phyloP scores from a whole-genome alignment of 768 basidiomycete species.

The Suillus placidus region DNA sequence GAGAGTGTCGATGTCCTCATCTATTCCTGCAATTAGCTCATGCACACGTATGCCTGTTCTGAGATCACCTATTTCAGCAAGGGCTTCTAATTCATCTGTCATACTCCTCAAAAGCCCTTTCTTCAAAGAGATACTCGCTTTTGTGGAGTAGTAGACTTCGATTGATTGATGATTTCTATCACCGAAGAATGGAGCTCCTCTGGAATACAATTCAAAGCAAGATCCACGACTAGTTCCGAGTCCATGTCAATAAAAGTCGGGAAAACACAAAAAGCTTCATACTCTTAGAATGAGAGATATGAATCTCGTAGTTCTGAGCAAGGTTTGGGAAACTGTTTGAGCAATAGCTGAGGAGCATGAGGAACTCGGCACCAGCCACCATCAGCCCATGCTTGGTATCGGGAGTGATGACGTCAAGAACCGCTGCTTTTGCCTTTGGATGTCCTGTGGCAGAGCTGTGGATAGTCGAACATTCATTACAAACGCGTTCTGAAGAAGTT shows the following conservation, averaged over 20 bases:
- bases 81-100: slow-evolving; percentile 73
- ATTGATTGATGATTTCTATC: slow-evolving; percentile 64
- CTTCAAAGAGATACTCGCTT: slow-evolving; percentile 72
- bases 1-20: slow-evolving; percentile 63
- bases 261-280: slow-evolving; percentile 25
- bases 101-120: slow-evolving; percentile 67
- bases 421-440: slow-evolving; percentile 74
- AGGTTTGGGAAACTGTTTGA: slow-evolving; percentile 75
- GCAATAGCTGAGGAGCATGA: slow-evolving; percentile 67
- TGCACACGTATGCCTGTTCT: not conserved
- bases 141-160: slow-evolving; percentile 66
- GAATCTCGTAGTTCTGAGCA: slow-evolving; percentile 68
- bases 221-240: slow-evolving; percentile 71
- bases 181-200: slow-evolving; percentile 56
- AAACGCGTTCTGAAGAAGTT: slow-evolving; percentile 11
- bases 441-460: slow-evolving; percentile 70
- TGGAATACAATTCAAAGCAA: slow-evolving; percentile 64
- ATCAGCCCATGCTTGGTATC: slow-evolving; percentile 64
- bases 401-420: slow-evolving; percentile 83
- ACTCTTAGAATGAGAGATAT: slow-evolving; percentile 80
- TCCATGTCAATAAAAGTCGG: slow-evolving; percentile 9
- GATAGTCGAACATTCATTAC: slow-evolving; percentile 10
- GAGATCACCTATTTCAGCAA: slow-evolving; percentile 60
- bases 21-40: slow-evolving; percentile 36
- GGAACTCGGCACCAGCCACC: slow-evolving; percentile 75